These are phyloP conservation scores for Sutorius eximius DNA, from an alignment of 1,284 basidiomycete genomes.

Conservation along the genomic window DNA sequence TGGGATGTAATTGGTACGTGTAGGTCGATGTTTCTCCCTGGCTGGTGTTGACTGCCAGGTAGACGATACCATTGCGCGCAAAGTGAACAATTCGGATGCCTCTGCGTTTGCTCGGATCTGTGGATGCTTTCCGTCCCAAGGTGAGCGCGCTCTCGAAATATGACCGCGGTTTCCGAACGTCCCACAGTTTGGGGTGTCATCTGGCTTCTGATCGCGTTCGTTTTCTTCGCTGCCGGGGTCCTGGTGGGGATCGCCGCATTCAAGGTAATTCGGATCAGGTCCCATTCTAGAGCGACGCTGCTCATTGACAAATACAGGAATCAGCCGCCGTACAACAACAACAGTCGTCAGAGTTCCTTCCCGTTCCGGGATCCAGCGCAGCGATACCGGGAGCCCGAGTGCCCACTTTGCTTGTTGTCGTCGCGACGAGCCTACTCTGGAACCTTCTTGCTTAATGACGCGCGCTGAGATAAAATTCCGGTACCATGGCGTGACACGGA, in stretches of 20 bases:
- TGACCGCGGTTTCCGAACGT: neutral
- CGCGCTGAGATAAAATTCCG: neutral
- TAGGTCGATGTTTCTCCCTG: neutral
- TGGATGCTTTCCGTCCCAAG: constrained; percentile 75
- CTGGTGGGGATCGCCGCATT: constrained; percentile 85
- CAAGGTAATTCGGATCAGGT: constrained; percentile 55
- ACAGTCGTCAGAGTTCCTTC: constrained; percentile 57
- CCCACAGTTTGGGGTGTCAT: constrained; percentile 80
- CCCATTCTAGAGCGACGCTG: neutral
- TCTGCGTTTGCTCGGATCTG: constrained; percentile 86
- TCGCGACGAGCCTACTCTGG: constrained; percentile 26
- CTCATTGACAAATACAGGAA: constrained; percentile 42
- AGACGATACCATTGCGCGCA: constrained; percentile 89
- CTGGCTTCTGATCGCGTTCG: constrained; percentile 82
- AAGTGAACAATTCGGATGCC: constrained; percentile 92
- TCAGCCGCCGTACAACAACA: constrained; percentile 51
- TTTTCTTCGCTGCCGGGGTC: constrained; percentile 82
- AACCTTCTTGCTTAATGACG: constrained; percentile 22
- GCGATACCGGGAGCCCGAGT: constrained; percentile 27
- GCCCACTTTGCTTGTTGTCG: constrained; percentile 22
- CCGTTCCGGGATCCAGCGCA: constrained; percentile 55
- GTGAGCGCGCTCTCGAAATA: constrained; percentile 32
- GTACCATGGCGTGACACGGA: neutral
- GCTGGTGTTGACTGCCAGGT: constrained; percentile 12
- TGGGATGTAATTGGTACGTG: constrained; percentile 83